Conservation (phyloP, 2,329 filamentous ascomycete genomes). For the Malbranchea zuffiana region DNA sequence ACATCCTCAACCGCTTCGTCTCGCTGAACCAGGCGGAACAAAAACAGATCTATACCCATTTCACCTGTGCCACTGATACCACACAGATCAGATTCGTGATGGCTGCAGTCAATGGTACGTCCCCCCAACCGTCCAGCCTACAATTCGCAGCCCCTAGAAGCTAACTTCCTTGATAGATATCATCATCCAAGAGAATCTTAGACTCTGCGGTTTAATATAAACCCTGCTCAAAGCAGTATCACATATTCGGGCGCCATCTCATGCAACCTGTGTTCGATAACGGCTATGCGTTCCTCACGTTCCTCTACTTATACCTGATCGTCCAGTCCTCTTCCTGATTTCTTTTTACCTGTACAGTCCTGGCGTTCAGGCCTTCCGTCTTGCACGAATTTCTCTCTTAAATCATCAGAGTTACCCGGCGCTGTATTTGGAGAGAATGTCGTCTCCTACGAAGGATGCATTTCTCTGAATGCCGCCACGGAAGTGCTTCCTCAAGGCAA, state of each 20-base stretch:
- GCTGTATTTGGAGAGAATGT: too few species aligned
- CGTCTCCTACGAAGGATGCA: too few species aligned
- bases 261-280: constrained; percentile 10
- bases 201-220: constrained; percentile 91
- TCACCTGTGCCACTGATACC: constrained; percentile 96
- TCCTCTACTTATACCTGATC: neutral
- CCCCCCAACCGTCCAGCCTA: neutral
- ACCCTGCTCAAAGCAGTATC: constrained; percentile 29
- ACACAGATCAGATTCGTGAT: constrained; percentile 99
- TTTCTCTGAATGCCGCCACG: too few species aligned
- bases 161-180: constrained; percentile 61
- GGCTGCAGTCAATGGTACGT: constrained; percentile 92
- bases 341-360: constrained; percentile 10
- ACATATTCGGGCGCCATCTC: constrained; percentile 17
- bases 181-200: constrained; percentile 98
- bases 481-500: constrained; percentile 7
- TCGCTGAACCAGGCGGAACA: constrained; percentile 98
- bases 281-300: constrained; percentile 18
- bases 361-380: neutral
- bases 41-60: constrained; percentile 99
- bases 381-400: too few species aligned
- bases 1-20: constrained; percentile 97
- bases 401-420: too few species aligned
- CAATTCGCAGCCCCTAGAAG: constrained; percentile 9
- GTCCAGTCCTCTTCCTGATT: constrained; percentile 5